phyloP scores from a whole-genome alignment of 2,329 filamentous ascomycete species.

The Clarireedia homoeocarpa region DNA sequence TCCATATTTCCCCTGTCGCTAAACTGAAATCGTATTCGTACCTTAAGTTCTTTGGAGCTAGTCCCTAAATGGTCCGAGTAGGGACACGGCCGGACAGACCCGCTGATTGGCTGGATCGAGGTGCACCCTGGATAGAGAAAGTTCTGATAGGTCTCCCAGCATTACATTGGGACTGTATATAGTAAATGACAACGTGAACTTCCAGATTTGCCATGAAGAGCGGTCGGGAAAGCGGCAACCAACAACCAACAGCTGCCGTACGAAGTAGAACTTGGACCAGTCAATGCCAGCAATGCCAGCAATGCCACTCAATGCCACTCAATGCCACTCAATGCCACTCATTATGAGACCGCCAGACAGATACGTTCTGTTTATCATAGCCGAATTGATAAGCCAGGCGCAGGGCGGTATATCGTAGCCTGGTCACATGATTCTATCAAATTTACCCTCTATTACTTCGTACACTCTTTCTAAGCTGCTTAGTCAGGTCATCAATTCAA shows the following conservation, averaged over 20 bases:
- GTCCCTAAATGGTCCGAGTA: neutral
- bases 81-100: neutral
- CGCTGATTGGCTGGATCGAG: neutral
- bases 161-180: neutral
- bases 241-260: too few species aligned
- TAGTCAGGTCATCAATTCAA: neutral
- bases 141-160: neutral
- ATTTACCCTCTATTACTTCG: neutral
- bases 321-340: too few species aligned
- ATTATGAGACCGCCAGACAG: too few species aligned
- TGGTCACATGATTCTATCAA: neutral
- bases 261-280: too few species aligned
- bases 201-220: too few species aligned
- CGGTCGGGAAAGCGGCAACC: too few species aligned
- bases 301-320: too few species aligned
- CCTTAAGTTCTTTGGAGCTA: neutral
- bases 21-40: constrained; percentile 6
- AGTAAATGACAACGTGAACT: too few species aligned
- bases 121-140: neutral
- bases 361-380: too few species aligned
- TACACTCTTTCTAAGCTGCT: neutral
- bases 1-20: neutral
- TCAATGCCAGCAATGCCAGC: too few species aligned
- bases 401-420: neutral
- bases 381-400: too few species aligned